Base-by-base conservation (phyloP, 441 rosid genomes). In the Erodium moschatum region DNA sequence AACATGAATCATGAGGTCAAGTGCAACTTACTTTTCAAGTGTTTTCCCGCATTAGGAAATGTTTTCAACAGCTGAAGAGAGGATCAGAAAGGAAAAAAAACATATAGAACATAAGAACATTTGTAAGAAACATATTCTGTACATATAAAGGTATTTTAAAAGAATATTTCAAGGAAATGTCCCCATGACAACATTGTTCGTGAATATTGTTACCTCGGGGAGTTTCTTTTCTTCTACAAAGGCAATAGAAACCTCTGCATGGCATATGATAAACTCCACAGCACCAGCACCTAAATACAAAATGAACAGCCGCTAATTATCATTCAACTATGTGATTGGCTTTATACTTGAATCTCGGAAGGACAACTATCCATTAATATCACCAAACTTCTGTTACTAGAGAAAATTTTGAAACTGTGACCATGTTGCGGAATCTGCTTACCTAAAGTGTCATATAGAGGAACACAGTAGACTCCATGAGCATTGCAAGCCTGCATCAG, bases 401-500 rank as follows among this genome's bases (percentile, higher is more conserved):
- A 20, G 64, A 58, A 58, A 35, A 35, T 7, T 35, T 35, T 35
- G 40, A 58, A 21, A 58, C 29, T 58, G 64, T 58, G 64, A 27
- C 3, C 21, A 3, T 19, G 24, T 46, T 65, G 74, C 31, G 74
- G 78, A 61, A 66, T 52, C 75, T 44, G 69, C 83, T 52, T 81
- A 94, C 99, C 99, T 82, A 91, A 75, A 72, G 97, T 94, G 75
- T 94, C 98, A 64, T 91, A 94, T 31, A 94, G 74, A 72, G 99
- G 99, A 31, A 94, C 99, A 73, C 99, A 94, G 73, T 81, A 88
- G 42, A 94, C 81, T 18, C 96, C 97, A 81, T 89, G 91, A 73
- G 99, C 97, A 79, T 88, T 91, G 79, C 99, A 94, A 2, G 97
- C 97, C 98, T 94, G 88, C 85, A 84, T 75, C 63, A 81, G 20